These are phyloP conservation scores for Collybia mongolica DNA, from an alignment of 768 basidiomycete genomes.

Conservation along the genomic window DNA sequence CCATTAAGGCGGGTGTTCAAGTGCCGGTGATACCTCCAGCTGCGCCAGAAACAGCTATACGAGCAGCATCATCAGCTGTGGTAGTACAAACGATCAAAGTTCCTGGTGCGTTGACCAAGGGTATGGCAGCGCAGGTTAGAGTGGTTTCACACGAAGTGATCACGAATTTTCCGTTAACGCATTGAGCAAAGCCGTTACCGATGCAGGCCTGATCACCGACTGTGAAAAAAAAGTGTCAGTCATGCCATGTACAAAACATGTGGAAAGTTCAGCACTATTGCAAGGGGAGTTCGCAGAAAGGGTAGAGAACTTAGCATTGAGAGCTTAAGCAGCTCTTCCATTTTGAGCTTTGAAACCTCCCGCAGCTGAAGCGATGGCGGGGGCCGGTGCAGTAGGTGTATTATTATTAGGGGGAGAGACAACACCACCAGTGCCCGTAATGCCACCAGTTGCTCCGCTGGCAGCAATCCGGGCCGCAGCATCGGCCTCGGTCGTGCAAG, in stretches of 20 bases:
- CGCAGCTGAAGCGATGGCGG: constrained; percentile 8
- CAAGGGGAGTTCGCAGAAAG: constrained; percentile 48
- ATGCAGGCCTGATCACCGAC: constrained; percentile 48
- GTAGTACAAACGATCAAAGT: constrained; percentile 54
- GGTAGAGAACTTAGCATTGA: constrained; percentile 50
- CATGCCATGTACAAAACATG: constrained; percentile 1
- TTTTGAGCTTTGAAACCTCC: constrained; percentile 40
- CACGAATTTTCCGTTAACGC: constrained; percentile 46
- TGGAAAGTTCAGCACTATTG: constrained; percentile 21
- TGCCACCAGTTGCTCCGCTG: constrained; percentile 31
- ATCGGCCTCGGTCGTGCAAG: constrained; percentile 37
- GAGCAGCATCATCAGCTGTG: constrained; percentile 38
- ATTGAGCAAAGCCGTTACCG: constrained; percentile 46
- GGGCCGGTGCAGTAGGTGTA: constrained; percentile 13
- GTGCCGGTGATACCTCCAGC: constrained; percentile 41
- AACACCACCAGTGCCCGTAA: constrained; percentile 11
- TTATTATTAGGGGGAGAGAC: constrained; percentile 9
- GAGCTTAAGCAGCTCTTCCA: constrained; percentile 47
- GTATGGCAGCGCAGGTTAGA: constrained; percentile 46
- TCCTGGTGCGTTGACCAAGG: constrained; percentile 52
- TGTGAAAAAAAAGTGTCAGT: constrained; percentile 21
- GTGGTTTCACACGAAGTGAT: constrained; percentile 34
- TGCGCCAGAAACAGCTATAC: constrained; percentile 41
- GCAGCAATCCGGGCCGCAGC: constrained; percentile 33
- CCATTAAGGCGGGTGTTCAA: neutral